These are phyloP conservation scores for Talaromyces sp. DNA, from an alignment of 2,329 filamentous ascomycete genomes.

Conservation along the genomic window DNA sequence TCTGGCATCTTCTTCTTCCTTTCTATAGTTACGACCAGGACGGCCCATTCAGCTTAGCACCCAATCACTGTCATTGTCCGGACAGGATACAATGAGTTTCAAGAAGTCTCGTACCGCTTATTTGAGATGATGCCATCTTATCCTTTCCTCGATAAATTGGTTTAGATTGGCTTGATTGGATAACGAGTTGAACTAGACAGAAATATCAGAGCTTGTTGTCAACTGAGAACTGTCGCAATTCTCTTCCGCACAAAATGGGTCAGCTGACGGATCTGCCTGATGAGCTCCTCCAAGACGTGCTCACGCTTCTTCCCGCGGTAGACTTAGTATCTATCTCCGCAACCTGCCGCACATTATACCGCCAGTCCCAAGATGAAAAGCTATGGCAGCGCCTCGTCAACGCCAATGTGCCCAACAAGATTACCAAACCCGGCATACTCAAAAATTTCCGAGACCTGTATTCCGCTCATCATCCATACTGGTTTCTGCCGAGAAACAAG, in stretches of 20 bases:
- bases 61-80: not conserved
- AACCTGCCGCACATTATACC: slow-evolving; percentile 61
- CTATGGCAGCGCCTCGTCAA: slow-evolving; percentile 72
- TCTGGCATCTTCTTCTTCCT: not conserved
- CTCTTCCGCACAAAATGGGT: not conserved
- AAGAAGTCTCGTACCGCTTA: not conserved
- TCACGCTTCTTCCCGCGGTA: slow-evolving; percentile 61
- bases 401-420: slow-evolving; percentile 58
- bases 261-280: slow-evolving; percentile 56
- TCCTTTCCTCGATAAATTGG: not conserved
- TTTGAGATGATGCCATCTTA: not conserved
- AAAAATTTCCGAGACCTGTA: slow-evolving; percentile 69
- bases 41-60: not conserved
- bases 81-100: not conserved
- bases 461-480: slow-evolving; percentile 69
- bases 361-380: slow-evolving; percentile 61
- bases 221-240: not conserved
- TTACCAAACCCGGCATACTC: slow-evolving; percentile 58
- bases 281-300: slow-evolving; percentile 71
- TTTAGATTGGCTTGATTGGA: not conserved
- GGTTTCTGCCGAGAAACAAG: slow-evolving; percentile 77
- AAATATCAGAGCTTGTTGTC: too few relatives aligned
- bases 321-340: slow-evolving; percentile 61
- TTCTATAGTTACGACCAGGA: too few relatives aligned
- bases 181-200: not conserved